Base-by-base conservation (phyloP, 192 early-diverging fungal genomes). In the Chytriomyces sp. region DNA sequence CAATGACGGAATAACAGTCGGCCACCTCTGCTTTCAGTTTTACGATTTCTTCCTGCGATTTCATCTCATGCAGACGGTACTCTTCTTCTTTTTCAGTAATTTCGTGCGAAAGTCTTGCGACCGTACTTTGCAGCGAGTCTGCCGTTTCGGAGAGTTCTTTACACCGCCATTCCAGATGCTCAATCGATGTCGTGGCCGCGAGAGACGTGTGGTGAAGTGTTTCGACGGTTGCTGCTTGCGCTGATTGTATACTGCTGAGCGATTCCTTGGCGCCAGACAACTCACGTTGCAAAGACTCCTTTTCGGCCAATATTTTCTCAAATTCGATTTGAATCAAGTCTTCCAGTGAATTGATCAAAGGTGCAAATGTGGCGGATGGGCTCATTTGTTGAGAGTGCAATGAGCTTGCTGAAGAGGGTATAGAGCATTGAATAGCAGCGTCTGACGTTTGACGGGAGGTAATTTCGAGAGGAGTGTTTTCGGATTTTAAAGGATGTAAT, bases 391-490 rank as follows among this genome's bases (percentile, higher is more conserved):
- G 11, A 64, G 23, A 24, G n/a, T 20, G 20, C 5, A 20, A 59
- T 59, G 57, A 16, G 18, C 20, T 59, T 7, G 20, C 57, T 59
- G 16, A 16, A n/a, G 16, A 20, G 57, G 20, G 16, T 59, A 59
- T 59, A 20, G 16, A n/a, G 62, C 62, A 64, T 24, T 64, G 62
- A 26, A 64, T 64, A 44, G n/a, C 62, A 64, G 35, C 62, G 62
- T 64, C n/a, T 16, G 18, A 59, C 20, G 57, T 59, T 59, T 59
- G 18, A 16, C 5, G 18, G 16, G 57, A 59, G 1, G 5, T 20
- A 59, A 20, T 59, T n/a, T 16, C 16, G 20, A 20, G 18, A 5
- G 57, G 18, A 6, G 16, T 7, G 20, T 35, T 35, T 35, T 35
- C 35, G 35, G 35, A 35, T 2, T 35, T 35, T 4, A 0, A 35